Evolutionary conservation across 108 stramenopile genomes (phyloP).

Genomic region (Epipyxis sp.): DNA sequence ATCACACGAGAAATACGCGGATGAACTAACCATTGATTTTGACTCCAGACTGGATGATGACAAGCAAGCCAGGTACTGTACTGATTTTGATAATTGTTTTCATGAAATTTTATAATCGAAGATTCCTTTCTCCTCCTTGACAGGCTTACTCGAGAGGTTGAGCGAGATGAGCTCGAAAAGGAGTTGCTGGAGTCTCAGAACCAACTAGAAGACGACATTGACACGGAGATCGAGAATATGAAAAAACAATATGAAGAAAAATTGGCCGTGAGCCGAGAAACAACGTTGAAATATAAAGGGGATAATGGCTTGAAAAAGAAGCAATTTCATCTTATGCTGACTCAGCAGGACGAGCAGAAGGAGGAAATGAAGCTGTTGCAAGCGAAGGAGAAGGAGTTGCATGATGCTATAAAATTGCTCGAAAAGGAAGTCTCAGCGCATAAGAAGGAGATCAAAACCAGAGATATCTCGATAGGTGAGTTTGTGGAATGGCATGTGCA

Average conservation of each 20-base stretch:
- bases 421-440: slow-evolving; percentile 26
- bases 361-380: slow-evolving; percentile 41
- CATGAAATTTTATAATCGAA: no score
- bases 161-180: slow-evolving; percentile 40
- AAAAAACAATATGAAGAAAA: slow-evolving; percentile 54
- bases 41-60: slow-evolving; percentile 59
- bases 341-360: slow-evolving; percentile 51
- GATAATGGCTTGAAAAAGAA: slow-evolving; percentile 65
- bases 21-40: slow-evolving; percentile 52
- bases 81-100: no score
- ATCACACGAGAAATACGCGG: slow-evolving; percentile 50
- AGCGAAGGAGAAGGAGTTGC: slow-evolving; percentile 43
- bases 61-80: slow-evolving; percentile 42
- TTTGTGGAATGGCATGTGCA: no score
- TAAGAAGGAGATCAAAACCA: slow-evolving; percentile 46
- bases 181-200: slow-evolving; percentile 52
- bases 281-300: slow-evolving; percentile 58
- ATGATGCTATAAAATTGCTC: slow-evolving; percentile 37
- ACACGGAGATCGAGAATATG: slow-evolving; percentile 59
- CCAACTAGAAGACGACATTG: slow-evolving; percentile 64
- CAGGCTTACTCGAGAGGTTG: slow-evolving; percentile 42
- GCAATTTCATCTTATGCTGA: slow-evolving; percentile 56
- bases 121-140: no score
- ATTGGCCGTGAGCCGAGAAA: slow-evolving; percentile 51
- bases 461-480: slow-evolving; percentile 61